Conservation (phyloP, 352 stramenopile species). For the Phytophthora brassicae region DNA sequence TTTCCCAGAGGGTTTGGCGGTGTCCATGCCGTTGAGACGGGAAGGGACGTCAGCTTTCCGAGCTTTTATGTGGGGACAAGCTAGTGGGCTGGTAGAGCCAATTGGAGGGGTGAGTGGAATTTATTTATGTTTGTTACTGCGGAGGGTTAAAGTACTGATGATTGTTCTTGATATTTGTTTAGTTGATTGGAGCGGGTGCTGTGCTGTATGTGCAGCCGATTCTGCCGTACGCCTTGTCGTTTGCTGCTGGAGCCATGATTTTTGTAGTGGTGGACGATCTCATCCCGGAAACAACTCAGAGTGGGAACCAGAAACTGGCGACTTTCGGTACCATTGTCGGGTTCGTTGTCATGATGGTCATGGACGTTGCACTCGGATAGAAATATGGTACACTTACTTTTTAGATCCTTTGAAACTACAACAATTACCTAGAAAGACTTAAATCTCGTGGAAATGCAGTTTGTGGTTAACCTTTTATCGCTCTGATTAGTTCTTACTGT, state of each 20-base stretch:
- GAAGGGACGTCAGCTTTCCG: constrained; percentile 82
- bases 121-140: not conserved
- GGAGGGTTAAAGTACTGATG: constrained; percentile 1
- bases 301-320: constrained; percentile 86
- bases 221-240: constrained; percentile 89
- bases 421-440: no score
- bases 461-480: constrained; percentile 14
- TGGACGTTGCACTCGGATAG: constrained; percentile 85
- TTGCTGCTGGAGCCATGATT: constrained; percentile 91
- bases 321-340: constrained; percentile 86
- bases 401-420: constrained; percentile 5
- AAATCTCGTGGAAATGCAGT: constrained; percentile 25
- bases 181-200: constrained; percentile 81
- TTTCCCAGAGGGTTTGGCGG: constrained; percentile 87
- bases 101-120: constrained; percentile 71
- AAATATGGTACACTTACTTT: constrained; percentile 18
- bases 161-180: not conserved
- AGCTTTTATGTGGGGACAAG: constrained; percentile 90
- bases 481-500: constrained; percentile 15
- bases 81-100: constrained; percentile 89
- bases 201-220: constrained; percentile 89
- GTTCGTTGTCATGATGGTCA: constrained; percentile 93
- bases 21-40: constrained; percentile 86
- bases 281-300: constrained; percentile 88
- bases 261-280: constrained; percentile 92